A percentile compares a stretch with the other conserved stretches of the same genome.
Conservation (phyloP, 331 rosid genomes). For the Malus hybrid region DNA sequence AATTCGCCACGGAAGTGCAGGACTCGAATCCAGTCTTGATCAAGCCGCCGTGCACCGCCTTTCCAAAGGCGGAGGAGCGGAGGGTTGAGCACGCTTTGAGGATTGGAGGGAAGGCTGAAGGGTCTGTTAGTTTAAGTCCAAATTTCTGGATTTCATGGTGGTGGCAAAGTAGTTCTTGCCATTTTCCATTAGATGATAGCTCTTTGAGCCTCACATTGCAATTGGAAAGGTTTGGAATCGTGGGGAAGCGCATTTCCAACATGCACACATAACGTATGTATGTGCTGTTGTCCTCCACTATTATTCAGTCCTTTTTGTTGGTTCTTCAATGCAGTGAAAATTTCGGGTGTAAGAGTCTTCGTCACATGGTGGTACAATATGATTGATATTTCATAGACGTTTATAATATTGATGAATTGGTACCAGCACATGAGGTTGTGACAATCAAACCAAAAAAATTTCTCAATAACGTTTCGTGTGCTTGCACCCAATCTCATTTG, state of each 20-base stretch:
- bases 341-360: not conserved
- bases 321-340: no score
- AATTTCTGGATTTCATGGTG: conserved; percentile 7
- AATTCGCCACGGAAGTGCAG: conserved; percentile 33
- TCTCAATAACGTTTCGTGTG: no score
- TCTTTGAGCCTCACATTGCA: conserved; percentile 26
- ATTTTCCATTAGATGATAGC: conserved; percentile 18
- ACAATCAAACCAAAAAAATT: no score
- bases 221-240: conserved; percentile 6
- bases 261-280: not conserved
- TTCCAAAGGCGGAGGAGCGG: conserved; percentile 17
- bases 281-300: not conserved
- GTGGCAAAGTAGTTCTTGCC: conserved; percentile 28
- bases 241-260: conserved; percentile 19
- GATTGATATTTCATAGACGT: no score
- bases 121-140: conserved; percentile 13
- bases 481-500: not conserved
- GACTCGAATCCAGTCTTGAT: conserved; percentile 30
- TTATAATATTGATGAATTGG: no score
- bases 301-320: not conserved
- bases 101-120: conserved; percentile 19
- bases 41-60: conserved; percentile 24
- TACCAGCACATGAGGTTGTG: no score
- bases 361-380: no score
- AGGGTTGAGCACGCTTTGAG: conserved; percentile 33